Conservation (phyloP, 805 yeast species). For the Candida dajiaensis region DNA sequence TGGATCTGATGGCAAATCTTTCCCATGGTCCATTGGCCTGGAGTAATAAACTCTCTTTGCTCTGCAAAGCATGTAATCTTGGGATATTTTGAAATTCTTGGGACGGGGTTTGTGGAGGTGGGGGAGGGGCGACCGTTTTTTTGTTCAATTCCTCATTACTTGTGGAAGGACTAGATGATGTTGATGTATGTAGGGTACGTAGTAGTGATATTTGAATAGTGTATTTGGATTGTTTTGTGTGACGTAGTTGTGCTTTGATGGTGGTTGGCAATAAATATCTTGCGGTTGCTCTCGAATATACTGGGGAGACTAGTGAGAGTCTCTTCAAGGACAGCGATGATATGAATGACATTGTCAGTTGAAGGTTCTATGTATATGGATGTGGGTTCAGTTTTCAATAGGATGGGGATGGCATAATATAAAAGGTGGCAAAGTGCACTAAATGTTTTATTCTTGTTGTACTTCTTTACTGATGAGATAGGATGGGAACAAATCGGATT, state of each 20-base stretch:
- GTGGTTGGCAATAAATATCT: neutral
- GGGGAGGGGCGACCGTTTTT: neutral
- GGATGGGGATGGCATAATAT: neutral
- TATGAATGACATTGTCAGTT: neutral
- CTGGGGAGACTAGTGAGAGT: neutral
- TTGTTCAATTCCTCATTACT: neutral
- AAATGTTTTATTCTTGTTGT: too few relatives aligned
- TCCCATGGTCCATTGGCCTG: conserved; percentile 27
- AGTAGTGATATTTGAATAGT: neutral
- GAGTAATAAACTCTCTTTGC: conserved; percentile 14
- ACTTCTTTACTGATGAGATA: too few relatives aligned
- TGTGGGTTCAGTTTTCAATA: neutral
- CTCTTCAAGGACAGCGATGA: neutral
- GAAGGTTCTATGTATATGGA: too few relatives aligned
- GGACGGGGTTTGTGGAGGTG: neutral
- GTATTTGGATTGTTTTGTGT: neutral
- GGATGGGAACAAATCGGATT: neutral
- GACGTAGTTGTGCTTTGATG: neutral
- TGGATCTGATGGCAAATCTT: conserved; percentile 46
- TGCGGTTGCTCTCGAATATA: neutral
- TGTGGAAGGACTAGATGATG: neutral
- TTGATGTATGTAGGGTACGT: neutral
- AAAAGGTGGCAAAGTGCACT: neutral
- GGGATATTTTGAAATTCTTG: neutral
- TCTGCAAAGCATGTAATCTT: conserved; percentile 9